These are phyloP conservation scores for Ichthyophthirius multifiliis DNA, from an alignment of 169 alveolate genomes.

Conservation along the genomic window DNA sequence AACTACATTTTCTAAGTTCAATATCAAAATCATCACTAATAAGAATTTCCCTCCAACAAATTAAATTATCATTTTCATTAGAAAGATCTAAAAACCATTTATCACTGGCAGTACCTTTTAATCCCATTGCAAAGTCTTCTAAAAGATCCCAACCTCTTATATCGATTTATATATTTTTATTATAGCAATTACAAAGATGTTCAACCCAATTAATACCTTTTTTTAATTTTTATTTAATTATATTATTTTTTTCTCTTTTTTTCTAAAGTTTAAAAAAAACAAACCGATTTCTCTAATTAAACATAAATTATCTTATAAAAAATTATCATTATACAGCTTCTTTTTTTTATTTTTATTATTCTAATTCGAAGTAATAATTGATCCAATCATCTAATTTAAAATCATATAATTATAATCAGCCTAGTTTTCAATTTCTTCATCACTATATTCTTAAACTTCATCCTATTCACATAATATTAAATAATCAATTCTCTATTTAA, in stretches of 20 bases:
- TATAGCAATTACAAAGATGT: neutral
- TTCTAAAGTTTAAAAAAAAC: neutral
- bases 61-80: neutral
- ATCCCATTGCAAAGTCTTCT: neutral
- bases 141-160: neutral
- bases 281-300: neutral
- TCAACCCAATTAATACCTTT: neutral
- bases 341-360: neutral
- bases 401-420: slow-evolving; percentile 1
- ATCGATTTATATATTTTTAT: neutral
- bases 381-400: neutral
- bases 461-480: neutral
- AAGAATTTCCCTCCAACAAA: neutral
- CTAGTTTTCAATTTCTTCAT: neutral
- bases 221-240: neutral
- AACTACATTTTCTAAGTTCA: neutral
- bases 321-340: neutral
- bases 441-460: neutral
- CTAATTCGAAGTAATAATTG: neutral
- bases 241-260: too few relatives aligned
- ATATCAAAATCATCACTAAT: neutral
- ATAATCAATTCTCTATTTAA: neutral
- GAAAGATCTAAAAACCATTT: slow-evolving; percentile 1
- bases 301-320: neutral
- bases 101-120: neutral